Evolutionary conservation across 2,329 filamentous ascomycete species (phyloP).

Genomic region (Fusarium pseudograminearum): DNA sequence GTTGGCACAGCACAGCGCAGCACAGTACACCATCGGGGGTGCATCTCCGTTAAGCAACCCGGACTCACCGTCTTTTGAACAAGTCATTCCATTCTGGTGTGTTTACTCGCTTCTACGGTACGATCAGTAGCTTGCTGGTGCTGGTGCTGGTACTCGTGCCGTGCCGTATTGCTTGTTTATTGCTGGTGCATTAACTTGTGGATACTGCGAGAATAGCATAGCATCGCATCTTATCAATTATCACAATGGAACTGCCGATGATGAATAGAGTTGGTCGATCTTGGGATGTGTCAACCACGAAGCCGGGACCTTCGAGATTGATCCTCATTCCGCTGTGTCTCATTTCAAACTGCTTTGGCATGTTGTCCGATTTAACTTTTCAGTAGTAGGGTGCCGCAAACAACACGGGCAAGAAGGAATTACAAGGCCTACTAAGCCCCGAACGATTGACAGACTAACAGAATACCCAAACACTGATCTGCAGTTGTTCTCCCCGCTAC

Average conservation of each 20-base stretch:
- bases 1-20: constrained; percentile 1
- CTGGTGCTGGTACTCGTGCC: constrained; percentile 1
- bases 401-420: not conserved
- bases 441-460: constrained; percentile 4
- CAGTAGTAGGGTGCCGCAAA: not conserved
- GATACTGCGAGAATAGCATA: constrained; percentile 12
- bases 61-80: constrained; percentile 41
- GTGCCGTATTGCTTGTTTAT: constrained; percentile 33
- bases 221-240: constrained; percentile 17
- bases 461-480: not conserved
- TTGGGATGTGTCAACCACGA: not conserved
- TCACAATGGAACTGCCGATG: constrained; percentile 17
- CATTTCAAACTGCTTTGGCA: not conserved
- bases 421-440: not conserved
- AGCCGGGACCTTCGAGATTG: not conserved
- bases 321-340: not conserved
- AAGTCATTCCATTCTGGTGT: not conserved
- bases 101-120: constrained; percentile 12
- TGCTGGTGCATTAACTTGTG: constrained; percentile 36
- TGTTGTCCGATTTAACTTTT: constrained; percentile 9
- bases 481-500: not conserved
- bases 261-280: constrained; percentile 12
- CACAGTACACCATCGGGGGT: constrained; percentile 13
- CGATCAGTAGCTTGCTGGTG: not conserved
- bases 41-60: constrained; percentile 21